A percentile compares a stretch with the other conserved stretches of the same genome.
phyloP scores from a whole-genome alignment of 257 asterid genomes.

The Nemophila menziesii region DNA sequence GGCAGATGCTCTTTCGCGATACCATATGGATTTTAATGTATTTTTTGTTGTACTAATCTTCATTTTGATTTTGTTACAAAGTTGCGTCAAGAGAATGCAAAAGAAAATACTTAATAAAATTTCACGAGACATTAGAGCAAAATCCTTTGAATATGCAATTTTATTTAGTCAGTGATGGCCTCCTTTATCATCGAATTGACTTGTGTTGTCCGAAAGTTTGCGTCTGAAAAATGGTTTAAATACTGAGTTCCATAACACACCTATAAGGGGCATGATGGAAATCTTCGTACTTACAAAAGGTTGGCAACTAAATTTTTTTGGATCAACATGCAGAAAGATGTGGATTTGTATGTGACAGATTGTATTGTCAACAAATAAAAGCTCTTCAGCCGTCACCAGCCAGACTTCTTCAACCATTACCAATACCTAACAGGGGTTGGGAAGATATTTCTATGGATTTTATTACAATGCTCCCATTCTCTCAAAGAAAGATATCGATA shows the following conservation, averaged over 20 bases:
- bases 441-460: constrained; percentile 1
- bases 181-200: not conserved
- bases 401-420: not conserved
- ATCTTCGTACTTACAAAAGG: not conserved
- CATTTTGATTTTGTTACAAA: not conserved
- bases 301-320: not conserved
- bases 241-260: constrained; percentile 7
- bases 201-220: not conserved
- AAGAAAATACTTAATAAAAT: too few relatives aligned
- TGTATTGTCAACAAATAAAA: not conserved
- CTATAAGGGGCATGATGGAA: constrained; percentile 1
- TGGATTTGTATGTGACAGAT: not conserved
- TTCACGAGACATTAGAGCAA: not conserved
- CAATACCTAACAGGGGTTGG: not conserved
- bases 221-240: not conserved
- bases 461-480: not conserved
- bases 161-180: too few relatives aligned
- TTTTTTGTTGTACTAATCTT: not conserved
- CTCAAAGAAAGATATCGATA: not conserved
- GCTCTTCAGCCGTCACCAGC: too few relatives aligned
- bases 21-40: too few relatives aligned
- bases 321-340: not conserved
- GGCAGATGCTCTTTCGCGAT: not conserved
- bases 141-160: not conserved
- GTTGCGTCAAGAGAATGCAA: too few relatives aligned